Evolutionary conservation across 805 yeast species (phyloP), one percentile per base, ranked within the genome.

Genomic region (Vanderwaltozyma polyspora): DNA sequence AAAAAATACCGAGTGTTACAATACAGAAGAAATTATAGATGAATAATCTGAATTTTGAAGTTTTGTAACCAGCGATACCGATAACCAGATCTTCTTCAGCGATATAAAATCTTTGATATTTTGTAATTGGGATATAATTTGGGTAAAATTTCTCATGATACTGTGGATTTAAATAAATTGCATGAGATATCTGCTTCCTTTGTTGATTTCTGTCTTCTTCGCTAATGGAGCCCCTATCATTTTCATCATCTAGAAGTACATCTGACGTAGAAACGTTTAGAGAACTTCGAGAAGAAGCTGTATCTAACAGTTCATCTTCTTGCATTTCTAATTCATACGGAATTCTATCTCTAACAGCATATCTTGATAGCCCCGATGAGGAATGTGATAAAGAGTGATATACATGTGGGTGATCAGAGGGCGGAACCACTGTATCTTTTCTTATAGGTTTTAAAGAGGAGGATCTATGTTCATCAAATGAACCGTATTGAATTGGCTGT

Each of bases 21-120:
- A 72, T 33, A 40, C 85, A 78, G 2, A 80, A 38, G 0, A 70
- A 11, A 39, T 72, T 68, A 52, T 78, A 86, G 1, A 69, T 12
- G 0, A 61, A 26, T 4, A 59, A 48, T 40, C 76, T 72, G 43
- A 66, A 35, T 31, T 50, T 50, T 10, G 77, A 70, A 12, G 76
- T 72, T 35, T 58, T 58, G 56, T 83, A 91, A 4, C 97, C 97
- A 0, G 96, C 98, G 41, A 91, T 81, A 41, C 94, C 95, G 39
- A 91, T 72, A 10, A 89, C 89, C 49, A 91, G 64, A 62, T 91
- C 99, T 54, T 91, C 98, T 55, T 91, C 97, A 0, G 95, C 87
- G 41, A 91, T 72, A 56, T 89, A 91, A 56, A 82, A 85, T 37
- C 95, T 68, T 59, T 91, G 99, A 44, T 67, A 69, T 36, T 62